Conservation (phyloP, 495 filamentous ascomycete genomes). For the Haplographium delicatum region DNA sequence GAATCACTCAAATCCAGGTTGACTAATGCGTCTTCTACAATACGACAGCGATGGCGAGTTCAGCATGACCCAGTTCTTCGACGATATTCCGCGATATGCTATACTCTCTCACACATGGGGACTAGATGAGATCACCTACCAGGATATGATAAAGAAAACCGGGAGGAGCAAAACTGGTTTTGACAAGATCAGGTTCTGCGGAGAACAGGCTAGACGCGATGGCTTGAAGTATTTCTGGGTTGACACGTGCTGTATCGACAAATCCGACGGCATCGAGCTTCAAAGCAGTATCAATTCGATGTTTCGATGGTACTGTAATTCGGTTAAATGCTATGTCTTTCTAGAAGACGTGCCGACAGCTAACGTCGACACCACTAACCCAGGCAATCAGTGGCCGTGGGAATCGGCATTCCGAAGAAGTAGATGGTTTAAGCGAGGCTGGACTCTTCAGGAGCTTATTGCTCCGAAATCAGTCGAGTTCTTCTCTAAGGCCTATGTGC, state of each 20-base stretch:
- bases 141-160: neutral
- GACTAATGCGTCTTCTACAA: conserved; percentile 11
- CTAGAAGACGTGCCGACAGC: neutral
- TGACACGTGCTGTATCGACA: neutral
- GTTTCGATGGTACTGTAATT: no score
- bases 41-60: neutral
- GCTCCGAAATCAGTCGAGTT: neutral
- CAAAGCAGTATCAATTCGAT: neutral
- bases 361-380: neutral
- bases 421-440: neutral
- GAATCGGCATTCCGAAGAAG: conserved; percentile 1
- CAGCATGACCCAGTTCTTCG: conserved; percentile 8
- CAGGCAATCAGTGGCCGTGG: neutral
- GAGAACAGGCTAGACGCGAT: neutral
- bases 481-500: no score
- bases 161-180: neutral
- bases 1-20: neutral
- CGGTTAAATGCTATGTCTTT: neutral
- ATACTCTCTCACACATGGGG: conserved; percentile 13
- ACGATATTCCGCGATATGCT: conserved; percentile 12
- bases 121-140: neutral
- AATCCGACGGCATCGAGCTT: neutral
- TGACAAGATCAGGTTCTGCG: neutral
- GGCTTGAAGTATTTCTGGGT: neutral
- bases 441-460: no score